These are phyloP conservation scores for Helianthus tuberosus DNA, from an alignment of 129 eudicot genomes.

Conservation along the genomic window DNA sequence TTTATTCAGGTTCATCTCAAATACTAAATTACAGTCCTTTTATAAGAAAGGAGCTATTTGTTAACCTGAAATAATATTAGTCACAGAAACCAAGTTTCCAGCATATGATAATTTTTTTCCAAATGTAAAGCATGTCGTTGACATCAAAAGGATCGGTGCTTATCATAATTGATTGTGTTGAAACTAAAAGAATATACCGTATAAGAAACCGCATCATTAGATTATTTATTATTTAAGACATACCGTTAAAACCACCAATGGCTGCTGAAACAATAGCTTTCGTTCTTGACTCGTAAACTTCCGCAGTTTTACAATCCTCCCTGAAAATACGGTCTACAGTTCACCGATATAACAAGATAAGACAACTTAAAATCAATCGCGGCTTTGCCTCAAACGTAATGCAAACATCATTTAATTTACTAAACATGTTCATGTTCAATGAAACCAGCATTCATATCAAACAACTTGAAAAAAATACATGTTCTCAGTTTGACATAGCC, in stretches of 20 bases:
- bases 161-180: not conserved
- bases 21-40: not conserved
- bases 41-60: not conserved
- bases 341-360: constrained; percentile 9
- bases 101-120: not conserved
- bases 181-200: not conserved
- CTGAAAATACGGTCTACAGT: constrained; percentile 63
- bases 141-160: not conserved
- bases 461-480: not conserved
- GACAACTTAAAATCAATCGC: not conserved
- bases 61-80: constrained; percentile 1
- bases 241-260: constrained; percentile 89
- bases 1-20: not conserved
- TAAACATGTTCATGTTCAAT: not conserved
- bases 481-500: not conserved
- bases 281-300: constrained; percentile 75
- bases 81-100: constrained; percentile 16
- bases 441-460: not conserved
- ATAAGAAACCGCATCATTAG: not conserved
- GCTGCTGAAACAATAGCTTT: constrained; percentile 87
- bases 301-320: constrained; percentile 72
- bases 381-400: constrained; percentile 1
- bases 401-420: not conserved
- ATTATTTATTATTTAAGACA: constrained; percentile 5
- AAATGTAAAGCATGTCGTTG: constrained; percentile 3